Conservation (phyloP, 805 yeast genomes). For the Yueomyces sinensis region DNA sequence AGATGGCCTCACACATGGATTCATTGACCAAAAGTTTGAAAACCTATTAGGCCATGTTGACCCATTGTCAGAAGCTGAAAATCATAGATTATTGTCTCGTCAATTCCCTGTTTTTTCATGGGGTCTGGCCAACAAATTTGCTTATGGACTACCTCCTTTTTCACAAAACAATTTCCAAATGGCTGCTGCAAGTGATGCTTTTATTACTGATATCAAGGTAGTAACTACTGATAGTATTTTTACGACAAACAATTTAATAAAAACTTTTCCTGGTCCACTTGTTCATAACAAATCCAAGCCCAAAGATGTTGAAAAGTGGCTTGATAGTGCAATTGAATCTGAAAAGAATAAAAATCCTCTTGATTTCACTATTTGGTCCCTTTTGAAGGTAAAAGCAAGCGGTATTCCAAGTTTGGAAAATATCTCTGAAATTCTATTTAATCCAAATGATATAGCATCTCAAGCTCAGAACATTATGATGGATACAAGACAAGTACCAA, state of each 20-base stretch:
- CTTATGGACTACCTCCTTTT: slow-evolving; percentile 31
- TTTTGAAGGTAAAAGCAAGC: slow-evolving; percentile 15
- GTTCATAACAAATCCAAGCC: slow-evolving; percentile 37
- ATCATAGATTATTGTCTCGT: slow-evolving; percentile 39
- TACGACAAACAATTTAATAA: slow-evolving; percentile 19
- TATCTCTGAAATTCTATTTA: slow-evolving; percentile 21
- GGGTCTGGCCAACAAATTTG: slow-evolving; percentile 34
- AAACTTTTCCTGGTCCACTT: slow-evolving; percentile 39
- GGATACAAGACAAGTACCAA: slow-evolving; percentile 10
- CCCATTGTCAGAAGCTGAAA: slow-evolving; percentile 22
- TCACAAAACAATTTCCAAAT: slow-evolving; percentile 13
- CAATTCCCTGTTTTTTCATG: slow-evolving; percentile 74
- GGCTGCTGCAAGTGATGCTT: slow-evolving; percentile 2
- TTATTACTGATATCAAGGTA: slow-evolving; percentile 24
- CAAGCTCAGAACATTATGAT: slow-evolving; percentile 13
- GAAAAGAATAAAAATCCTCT: slow-evolving; percentile 9
- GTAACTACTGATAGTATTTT: slow-evolving; percentile 23
- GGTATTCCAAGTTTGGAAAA: slow-evolving; percentile 21
- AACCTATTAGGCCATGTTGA: no score
- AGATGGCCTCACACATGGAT: no score
- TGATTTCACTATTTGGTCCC: slow-evolving; percentile 12
- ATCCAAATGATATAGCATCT: slow-evolving; percentile 17
- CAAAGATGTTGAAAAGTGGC: slow-evolving; percentile 62
- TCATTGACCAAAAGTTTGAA: no score
- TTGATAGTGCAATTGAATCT: slow-evolving; percentile 26